These are phyloP conservation scores for Termitomyces heimii DNA, from an alignment of 768 basidiomycete species.

Conservation along the genomic window DNA sequence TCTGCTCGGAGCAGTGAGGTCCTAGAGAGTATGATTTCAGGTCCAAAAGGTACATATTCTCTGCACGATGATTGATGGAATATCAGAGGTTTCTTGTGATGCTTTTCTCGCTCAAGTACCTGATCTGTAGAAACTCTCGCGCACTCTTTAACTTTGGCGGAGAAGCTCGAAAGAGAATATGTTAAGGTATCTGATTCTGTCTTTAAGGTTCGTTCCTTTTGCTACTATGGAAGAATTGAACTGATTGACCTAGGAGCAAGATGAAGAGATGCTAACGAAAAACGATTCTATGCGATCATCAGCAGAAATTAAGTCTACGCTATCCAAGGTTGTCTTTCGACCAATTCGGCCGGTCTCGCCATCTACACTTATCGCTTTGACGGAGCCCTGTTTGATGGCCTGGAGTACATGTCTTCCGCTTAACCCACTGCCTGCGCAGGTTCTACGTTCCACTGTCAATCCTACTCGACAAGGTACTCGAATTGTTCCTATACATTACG, in stretches of 20 bases:
- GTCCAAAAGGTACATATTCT: conserved; percentile 13
- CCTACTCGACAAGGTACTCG: background rate
- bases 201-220: background rate
- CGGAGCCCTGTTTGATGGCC: conserved; percentile 36
- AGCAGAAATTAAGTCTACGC: background rate
- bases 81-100: background rate
- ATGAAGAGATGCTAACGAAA: background rate
- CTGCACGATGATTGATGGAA: background rate
- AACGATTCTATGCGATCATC: background rate
- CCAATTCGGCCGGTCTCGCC: conserved; percentile 26
- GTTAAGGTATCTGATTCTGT: background rate
- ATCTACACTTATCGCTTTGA: conserved; percentile 35
- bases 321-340: background rate
- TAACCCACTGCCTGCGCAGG: background rate
- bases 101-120: background rate
- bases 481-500: background rate
- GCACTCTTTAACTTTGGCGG: conserved; percentile 6
- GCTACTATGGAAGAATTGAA: no score
- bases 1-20: conserved; percentile 22
- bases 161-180: conserved; percentile 8
- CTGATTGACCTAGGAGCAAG: background rate
- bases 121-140: conserved; percentile 2
- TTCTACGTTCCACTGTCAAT: background rate
- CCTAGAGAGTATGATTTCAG: conserved; percentile 24
- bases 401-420: conserved; percentile 22